phyloP scores from a whole-genome alignment of 2,329 filamentous ascomycete genomes.

The Pseudogymnoascus sp. region DNA sequence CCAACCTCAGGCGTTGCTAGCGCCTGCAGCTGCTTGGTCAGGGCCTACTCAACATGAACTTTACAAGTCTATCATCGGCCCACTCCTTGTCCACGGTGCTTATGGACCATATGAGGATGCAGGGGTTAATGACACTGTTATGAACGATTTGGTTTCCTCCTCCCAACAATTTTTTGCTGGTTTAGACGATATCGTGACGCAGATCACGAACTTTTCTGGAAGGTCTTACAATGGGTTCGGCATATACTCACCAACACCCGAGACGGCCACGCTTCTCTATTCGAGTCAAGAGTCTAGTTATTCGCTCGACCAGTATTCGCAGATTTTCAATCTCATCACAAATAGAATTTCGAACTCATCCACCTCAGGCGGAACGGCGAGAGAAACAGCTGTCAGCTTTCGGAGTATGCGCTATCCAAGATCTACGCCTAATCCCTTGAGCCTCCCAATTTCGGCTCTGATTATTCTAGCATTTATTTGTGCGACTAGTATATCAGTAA shows the following conservation, averaged over 20 bases:
- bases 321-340: slow-evolving; percentile 18
- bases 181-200: slow-evolving; percentile 14
- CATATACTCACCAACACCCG: slow-evolving; percentile 18
- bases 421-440: slow-evolving; percentile 13
- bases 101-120: neutral
- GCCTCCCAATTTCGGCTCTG: slow-evolving; percentile 18
- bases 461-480: slow-evolving; percentile 20
- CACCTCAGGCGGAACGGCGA: slow-evolving; percentile 14
- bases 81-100: neutral
- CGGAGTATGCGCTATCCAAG: slow-evolving; percentile 14
- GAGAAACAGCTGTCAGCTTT: slow-evolving; percentile 11
- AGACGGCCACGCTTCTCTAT: slow-evolving; percentile 15
- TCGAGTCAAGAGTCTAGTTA: slow-evolving; percentile 9
- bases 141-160: neutral
- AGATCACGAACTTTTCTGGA: slow-evolving; percentile 14
- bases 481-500: slow-evolving; percentile 17
- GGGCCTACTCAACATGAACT: slow-evolving; percentile 17
- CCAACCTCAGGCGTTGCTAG: slow-evolving; percentile 14
- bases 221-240: slow-evolving; percentile 14
- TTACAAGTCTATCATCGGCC: slow-evolving; percentile 9
- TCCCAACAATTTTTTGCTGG: neutral
- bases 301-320: neutral
- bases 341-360: slow-evolving; percentile 21
- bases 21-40: slow-evolving; percentile 18
- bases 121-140: neutral